Conservation (phyloP, 495 filamentous ascomycete genomes). For the Penicillium maclennaniae region DNA sequence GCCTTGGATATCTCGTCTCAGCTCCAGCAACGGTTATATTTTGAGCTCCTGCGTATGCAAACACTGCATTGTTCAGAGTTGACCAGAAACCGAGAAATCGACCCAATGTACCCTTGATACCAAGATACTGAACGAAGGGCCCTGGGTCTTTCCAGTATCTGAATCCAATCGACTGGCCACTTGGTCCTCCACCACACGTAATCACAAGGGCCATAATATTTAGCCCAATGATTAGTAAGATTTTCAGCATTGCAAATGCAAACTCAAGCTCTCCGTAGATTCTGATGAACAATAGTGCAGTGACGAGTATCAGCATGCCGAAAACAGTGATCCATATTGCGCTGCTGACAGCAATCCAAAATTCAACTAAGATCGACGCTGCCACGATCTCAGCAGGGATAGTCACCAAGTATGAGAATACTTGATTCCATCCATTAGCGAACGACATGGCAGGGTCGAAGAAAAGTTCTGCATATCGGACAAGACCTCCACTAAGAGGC, state of each 20-base stretch:
- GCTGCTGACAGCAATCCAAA: slow-evolving; percentile 32
- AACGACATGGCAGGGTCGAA: slow-evolving; percentile 29
- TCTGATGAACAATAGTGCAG: slow-evolving; percentile 35
- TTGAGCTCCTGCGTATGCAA: slow-evolving; percentile 48
- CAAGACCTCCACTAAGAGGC: slow-evolving; percentile 27
- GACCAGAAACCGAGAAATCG: slow-evolving; percentile 47
- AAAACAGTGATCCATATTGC: slow-evolving; percentile 43
- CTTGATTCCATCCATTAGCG: slow-evolving; percentile 29
- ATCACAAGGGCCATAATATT: slow-evolving; percentile 48
- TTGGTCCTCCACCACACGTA: slow-evolving; percentile 24
- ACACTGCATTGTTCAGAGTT: slow-evolving; percentile 49
- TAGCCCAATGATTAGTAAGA: slow-evolving; percentile 40
- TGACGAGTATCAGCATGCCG: slow-evolving; percentile 38
- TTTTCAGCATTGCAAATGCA: slow-evolving; percentile 37
- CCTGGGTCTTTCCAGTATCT: slow-evolving; percentile 18
- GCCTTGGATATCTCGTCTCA: slow-evolving; percentile 33
- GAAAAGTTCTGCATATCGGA: slow-evolving; percentile 25
- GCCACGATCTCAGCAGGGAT: slow-evolving; percentile 38
- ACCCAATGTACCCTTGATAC: slow-evolving; percentile 4
- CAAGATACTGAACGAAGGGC: slow-evolving; percentile 14
- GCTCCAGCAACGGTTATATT: slow-evolving; percentile 42
- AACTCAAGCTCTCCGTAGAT: slow-evolving; percentile 45
- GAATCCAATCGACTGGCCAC: slow-evolving; percentile 11
- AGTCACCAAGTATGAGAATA: slow-evolving; percentile 27
- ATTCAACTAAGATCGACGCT: slow-evolving; percentile 45